These are phyloP conservation scores for Micractinium sp. DNA, from an alignment of 139 green algal species.

Conservation along the genomic window DNA sequence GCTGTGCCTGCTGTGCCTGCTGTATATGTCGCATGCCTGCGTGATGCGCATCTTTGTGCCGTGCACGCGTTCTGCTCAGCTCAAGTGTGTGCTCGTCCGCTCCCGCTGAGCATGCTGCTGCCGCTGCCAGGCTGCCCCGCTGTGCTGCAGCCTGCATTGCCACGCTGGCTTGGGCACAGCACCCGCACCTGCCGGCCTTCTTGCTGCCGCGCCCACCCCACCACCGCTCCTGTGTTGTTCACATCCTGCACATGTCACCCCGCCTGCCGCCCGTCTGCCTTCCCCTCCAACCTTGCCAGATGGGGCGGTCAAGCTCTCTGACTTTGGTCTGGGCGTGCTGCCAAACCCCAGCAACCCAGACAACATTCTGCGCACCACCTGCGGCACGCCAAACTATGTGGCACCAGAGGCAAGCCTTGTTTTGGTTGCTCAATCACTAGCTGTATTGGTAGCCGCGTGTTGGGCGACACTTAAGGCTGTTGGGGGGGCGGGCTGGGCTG, in stretches of 20 bases:
- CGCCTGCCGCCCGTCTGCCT: background rate
- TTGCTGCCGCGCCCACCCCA: background rate
- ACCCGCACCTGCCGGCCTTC: background rate
- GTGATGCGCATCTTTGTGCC: background rate
- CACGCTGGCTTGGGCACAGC: too few relatives aligned
- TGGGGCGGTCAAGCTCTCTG: constrained; percentile 62
- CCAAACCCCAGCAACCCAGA: background rate
- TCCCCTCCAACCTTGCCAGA: background rate
- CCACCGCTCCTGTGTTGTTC: background rate
- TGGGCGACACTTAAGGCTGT: too few relatives aligned
- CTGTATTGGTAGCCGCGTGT: too few relatives aligned
- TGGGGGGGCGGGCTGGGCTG: too few relatives aligned
- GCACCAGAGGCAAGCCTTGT: constrained; percentile 59
- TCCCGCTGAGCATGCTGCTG: background rate
- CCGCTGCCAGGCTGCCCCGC: background rate
- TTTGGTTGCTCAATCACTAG: background rate
- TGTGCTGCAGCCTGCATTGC: background rate
- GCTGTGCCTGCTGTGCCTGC: background rate
- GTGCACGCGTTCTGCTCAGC: background rate
- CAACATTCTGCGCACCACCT: constrained; percentile 63
- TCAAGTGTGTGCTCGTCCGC: too few relatives aligned
- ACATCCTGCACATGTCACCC: background rate
- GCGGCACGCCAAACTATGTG: constrained; percentile 84
- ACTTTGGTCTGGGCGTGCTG: constrained; percentile 69
- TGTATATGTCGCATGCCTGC: background rate